Evolutionary conservation across 2,329 filamentous ascomycete species (phyloP), one percentile per base, ranked within the genome.

Genomic region (Stachybotrys echinatus): DNA sequence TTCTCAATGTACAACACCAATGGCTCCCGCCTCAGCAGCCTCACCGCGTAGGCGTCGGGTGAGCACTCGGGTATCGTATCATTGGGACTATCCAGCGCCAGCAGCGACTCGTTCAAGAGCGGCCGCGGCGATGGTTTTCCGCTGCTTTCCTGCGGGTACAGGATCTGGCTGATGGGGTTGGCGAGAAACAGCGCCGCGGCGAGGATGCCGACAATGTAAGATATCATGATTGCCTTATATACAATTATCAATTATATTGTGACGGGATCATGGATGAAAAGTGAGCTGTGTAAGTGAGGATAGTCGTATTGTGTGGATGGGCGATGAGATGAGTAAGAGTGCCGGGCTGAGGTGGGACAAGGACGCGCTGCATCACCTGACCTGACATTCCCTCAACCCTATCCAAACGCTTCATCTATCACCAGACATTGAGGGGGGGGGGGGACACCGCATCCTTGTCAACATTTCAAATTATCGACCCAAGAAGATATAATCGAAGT

Each of bases 1-100:
- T 72, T 66, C 62, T 80, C 75, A 12, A 81, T 63, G 52, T 81
- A 81, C 4, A 81, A 57, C 3, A 81, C 74, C 37, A 81, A 59
- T 19, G 79, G 78, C 49, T 73, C 73, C 48, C 72, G 69, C 42
- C 69, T 77, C 50, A 75, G 60, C 21, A 81, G 66, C 49, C 76
- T 74, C 40, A 76, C 69, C 2, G 66, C 63, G 58, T 79, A 78
- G 2, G 65, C 54, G 51, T 77, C 70, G 2, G 64, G 58, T 0
- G 61, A 58, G 48, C 75, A 79, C 8, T 56, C 60, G 47, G 60
- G 57, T 22, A 55, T 56, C 19, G 67, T 68, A 46, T 65, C 65
- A 55, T 71, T 68, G 39, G 61, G 55, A 6, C 50, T 50, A 47
- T 80, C 75, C 43, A 79, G 62, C 19, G 77, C 77, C 47, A 80